Base-by-base conservation (phyloP, 1,284 basidiomycete species). In the Leccinum subspadiceum region DNA sequence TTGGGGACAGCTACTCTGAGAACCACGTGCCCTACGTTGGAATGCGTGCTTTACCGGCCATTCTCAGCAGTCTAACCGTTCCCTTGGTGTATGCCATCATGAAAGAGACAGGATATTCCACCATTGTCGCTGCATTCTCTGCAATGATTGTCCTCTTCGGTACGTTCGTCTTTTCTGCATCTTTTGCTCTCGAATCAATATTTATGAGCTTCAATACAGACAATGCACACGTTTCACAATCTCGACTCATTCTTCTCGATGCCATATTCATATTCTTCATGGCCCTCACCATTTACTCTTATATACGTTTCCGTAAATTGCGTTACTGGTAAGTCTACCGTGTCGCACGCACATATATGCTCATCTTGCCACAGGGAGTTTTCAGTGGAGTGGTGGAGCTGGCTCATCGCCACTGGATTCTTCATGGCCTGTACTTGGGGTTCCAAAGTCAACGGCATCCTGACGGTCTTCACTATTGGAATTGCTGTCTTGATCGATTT, bases 391-490 rank as follows among this genome's bases (percentile, higher is more conserved):
- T 99, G 97, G 97, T 99, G 96, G 94, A 82, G 83, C 52, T 99
- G 97, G 97, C 81, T 99, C 50, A 73, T 92, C 41, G 83, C 90
- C 1, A 98, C 97, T 1, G 97, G 97, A 37, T 82, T 92, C 53
- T 94, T 91, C 73, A 92, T 99, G 81, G 94, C 95, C 33, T 92
- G 94, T 73, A 95, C 96, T 2, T 92, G 98, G 82, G 94, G 93
- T 17, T 97, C 96, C 74, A 99, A 99, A 78, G 96, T 99, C 79
- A 98, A 98, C 67, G 97, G 97, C 54, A 81, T 99, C 58, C 83
- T 99, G 64, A 96, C 94, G 1, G 98, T 99, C 62, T 66, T 88
- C 52, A 88, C 93, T 17, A 87, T 99, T 65, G 97, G 97, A 1
- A 81, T 90, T 41, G 96, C 96, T 4, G 97, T 99, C 48, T 74